These are phyloP conservation scores for Hanseniaspora vineae DNA, from an alignment of 805 yeast species.

Conservation along the genomic window DNA sequence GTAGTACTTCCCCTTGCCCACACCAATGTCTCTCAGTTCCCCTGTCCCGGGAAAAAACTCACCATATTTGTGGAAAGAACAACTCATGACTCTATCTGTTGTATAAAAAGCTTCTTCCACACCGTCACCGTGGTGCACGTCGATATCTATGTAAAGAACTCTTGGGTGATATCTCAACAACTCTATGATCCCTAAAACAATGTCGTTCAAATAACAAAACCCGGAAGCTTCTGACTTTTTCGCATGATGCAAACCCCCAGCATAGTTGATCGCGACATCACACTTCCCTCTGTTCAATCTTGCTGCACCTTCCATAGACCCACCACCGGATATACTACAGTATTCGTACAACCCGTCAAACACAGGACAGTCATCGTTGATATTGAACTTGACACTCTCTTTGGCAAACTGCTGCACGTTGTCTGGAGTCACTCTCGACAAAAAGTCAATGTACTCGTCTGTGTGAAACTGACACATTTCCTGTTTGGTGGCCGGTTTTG, in stretches of 20 bases:
- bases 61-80: constrained; percentile 91
- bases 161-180: constrained; percentile 81
- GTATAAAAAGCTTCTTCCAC: constrained; percentile 95
- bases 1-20: constrained; percentile 79
- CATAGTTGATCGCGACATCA: constrained; percentile 92
- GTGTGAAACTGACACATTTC: constrained; percentile 98
- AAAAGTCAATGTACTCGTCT: constrained; percentile 90
- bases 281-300: constrained; percentile 75
- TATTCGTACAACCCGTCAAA: constrained; percentile 92
- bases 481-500: constrained; percentile 94
- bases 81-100: constrained; percentile 93
- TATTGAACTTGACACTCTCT: constrained; percentile 79
- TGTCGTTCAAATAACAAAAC: constrained; percentile 90
- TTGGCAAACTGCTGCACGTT: constrained; percentile 76
- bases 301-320: constrained; percentile 85
- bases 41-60: constrained; percentile 98
- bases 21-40: constrained; percentile 75
- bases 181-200: constrained; percentile 78
- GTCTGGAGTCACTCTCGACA: constrained; percentile 85
- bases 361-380: constrained; percentile 90
- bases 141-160: constrained; percentile 87
- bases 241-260: constrained; percentile 95
- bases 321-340: constrained; percentile 82
- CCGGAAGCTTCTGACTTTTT: constrained; percentile 91
- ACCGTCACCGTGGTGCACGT: constrained; percentile 95